Percentiles rank a stretch among this genome's conserved stretches.
phyloP scores from a whole-genome alignment of 306 rosid genomes.

The Prunus kanzakura region DNA sequence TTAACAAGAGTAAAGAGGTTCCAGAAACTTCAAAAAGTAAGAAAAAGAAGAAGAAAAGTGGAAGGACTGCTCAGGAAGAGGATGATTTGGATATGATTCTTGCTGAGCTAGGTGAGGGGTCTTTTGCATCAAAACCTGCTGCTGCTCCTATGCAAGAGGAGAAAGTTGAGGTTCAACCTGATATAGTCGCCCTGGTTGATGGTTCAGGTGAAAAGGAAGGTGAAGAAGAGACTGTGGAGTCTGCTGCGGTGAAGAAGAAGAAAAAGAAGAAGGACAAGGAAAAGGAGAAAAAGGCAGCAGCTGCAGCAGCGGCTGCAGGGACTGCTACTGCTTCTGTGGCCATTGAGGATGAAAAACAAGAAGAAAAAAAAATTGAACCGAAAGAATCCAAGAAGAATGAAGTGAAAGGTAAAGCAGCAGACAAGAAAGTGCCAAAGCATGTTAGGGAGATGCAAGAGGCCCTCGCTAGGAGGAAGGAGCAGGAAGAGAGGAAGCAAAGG shows the following conservation, averaged over 20 bases:
- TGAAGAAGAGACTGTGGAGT: conserved; percentile 73
- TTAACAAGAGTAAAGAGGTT: conserved; percentile 51
- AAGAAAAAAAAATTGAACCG: conserved; percentile 39
- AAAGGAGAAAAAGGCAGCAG: conserved; percentile 72
- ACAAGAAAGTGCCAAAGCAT: conserved; percentile 96
- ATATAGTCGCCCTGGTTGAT: conserved; percentile 35
- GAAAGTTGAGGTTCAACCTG: conserved; percentile 53
- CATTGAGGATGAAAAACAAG: conserved; percentile 39
- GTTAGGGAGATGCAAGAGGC: conserved; percentile 99
- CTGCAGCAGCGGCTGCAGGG: conserved; percentile 52
- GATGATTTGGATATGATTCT: conserved; percentile 92
- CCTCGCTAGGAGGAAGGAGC: conserved; percentile 79
- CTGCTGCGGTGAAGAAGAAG: conserved; percentile 97
- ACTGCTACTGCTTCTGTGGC: conserved; percentile 52
- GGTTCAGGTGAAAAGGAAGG: conserved; percentile 62
- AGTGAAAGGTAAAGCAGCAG: conserved; percentile 62
- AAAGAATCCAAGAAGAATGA: conserved; percentile 67
- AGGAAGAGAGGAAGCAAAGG: conserved; percentile 69
- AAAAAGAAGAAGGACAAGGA: conserved; percentile 88
- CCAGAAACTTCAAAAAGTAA: conserved; percentile 68
- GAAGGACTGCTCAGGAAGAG: conserved; percentile 95
- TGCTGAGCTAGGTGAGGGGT: conserved; percentile 83
- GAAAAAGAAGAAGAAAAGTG: conserved; percentile 93
- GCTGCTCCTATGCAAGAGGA: conserved; percentile 45
- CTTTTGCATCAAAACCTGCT: conserved; percentile 39